A percentile compares a stretch with the other conserved stretches of the same genome.
phyloP scores from a whole-genome alignment of 2,329 filamentous ascomycete genomes.

The Epichloe aotearoae region DNA sequence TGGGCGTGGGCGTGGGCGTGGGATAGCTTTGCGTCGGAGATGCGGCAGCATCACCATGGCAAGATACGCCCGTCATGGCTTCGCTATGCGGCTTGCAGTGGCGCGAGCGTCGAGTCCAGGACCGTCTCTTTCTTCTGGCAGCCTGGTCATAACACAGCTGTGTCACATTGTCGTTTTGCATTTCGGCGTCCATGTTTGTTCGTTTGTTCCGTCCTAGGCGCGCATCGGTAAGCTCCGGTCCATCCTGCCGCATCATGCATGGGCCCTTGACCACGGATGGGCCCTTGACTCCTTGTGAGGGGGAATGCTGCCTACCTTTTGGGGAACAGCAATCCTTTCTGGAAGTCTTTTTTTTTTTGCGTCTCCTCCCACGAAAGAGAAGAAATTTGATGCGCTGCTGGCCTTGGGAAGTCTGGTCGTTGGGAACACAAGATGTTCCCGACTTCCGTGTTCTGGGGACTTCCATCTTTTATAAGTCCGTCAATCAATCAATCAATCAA shows the following conservation, averaged over 20 bases:
- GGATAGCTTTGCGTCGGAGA: not conserved
- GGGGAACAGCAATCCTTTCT: not conserved
- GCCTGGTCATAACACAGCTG: not conserved
- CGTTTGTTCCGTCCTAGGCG: not conserved
- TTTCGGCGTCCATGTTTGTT: not conserved
- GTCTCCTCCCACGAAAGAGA: not conserved
- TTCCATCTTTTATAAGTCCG: not conserved
- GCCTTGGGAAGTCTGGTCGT: not conserved
- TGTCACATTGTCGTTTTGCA: not conserved
- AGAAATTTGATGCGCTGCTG: not conserved
- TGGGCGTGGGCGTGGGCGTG: not conserved
- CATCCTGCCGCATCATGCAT: too few species aligned
- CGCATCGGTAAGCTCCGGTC: not conserved
- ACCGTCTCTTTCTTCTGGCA: not conserved
- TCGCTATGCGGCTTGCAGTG: not conserved
- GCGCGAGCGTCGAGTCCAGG: not conserved
- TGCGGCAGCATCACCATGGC: not conserved
- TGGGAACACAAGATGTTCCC: not conserved
- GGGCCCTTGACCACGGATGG: too few species aligned
- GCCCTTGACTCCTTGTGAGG: not conserved
- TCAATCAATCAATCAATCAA: not conserved
- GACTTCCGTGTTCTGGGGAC: not conserved
- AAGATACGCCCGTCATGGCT: not conserved
- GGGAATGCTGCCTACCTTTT: not conserved
- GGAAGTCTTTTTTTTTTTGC: not conserved